phyloP scores from a whole-genome alignment of 768 basidiomycete genomes.

The Strobilomyces dryophilus region DNA sequence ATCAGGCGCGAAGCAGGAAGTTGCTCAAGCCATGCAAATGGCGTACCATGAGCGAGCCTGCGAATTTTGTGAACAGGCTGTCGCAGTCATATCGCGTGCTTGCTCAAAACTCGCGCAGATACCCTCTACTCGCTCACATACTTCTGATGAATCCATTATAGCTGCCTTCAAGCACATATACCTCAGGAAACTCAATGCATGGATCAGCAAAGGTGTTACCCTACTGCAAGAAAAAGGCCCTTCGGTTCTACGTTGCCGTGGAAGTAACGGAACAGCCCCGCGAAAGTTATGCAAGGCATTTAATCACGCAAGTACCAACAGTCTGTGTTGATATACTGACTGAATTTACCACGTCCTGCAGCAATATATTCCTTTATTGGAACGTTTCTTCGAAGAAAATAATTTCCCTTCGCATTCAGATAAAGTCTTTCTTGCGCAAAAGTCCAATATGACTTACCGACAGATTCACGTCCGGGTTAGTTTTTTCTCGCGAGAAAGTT shows the following conservation, averaged over 20 bases:
- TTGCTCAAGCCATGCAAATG: neutral
- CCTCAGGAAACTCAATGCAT: neutral
- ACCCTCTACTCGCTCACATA: neutral
- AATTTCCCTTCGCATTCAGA: neutral
- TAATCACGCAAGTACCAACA: neutral
- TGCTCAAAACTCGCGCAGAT: slow-evolving; percentile 1
- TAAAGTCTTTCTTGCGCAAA: neutral
- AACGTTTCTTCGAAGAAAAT: neutral
- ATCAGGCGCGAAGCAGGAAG: neutral
- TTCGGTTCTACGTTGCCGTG: neutral
- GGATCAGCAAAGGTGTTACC: neutral
- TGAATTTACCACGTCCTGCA: neutral
- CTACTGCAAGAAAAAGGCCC: neutral
- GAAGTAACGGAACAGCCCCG: neutral
- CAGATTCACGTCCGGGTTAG: neutral
- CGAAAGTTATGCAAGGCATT: neutral
- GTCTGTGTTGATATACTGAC: neutral
- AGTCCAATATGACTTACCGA: neutral
- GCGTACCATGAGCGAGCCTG: neutral
- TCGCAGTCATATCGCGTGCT: neutral
- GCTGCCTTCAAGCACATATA: slow-evolving; percentile 4
- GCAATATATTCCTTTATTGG: neutral
- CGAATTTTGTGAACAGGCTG: slow-evolving; percentile 1
- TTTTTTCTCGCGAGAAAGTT: no score
- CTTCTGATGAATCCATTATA: neutral